Conservation (phyloP, 345 rosid species). For the Hibiscus tridactylites region DNA sequence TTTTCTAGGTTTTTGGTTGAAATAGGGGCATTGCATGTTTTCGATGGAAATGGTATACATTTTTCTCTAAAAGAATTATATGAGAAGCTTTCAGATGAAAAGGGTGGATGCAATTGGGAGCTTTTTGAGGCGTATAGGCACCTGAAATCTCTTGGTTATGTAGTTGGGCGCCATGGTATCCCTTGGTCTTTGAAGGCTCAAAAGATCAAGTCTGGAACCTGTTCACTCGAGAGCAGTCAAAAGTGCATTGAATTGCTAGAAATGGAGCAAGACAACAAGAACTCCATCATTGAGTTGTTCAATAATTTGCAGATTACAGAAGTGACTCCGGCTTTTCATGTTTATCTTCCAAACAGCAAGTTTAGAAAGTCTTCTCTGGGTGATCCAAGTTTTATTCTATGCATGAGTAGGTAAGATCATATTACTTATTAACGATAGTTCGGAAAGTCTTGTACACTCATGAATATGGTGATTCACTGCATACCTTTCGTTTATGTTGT, state of each 20-base stretch:
- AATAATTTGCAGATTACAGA: slow-evolving; percentile 38
- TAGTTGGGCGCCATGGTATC: too few relatives aligned
- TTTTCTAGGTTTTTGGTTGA: too few relatives aligned
- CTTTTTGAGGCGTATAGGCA: too few relatives aligned
- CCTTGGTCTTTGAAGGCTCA: too few relatives aligned
- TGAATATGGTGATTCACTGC: neutral
- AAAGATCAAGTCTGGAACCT: neutral
- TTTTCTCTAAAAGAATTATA: too few relatives aligned
- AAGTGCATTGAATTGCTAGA: slow-evolving; percentile 7
- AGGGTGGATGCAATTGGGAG: too few relatives aligned
- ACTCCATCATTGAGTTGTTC: slow-evolving; percentile 29
- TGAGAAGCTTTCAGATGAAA: too few relatives aligned
- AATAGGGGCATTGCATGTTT: too few relatives aligned
- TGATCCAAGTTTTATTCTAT: slow-evolving; percentile 52
- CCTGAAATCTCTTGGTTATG: too few relatives aligned
- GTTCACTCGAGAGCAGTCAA: slow-evolving; percentile 15
- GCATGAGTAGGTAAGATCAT: slow-evolving; percentile 42
- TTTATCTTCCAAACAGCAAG: slow-evolving; percentile 73
- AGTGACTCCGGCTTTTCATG: slow-evolving; percentile 42
- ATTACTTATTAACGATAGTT: neutral
- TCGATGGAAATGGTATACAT: too few relatives aligned
- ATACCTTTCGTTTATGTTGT: neutral
- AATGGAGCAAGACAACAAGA: slow-evolving; percentile 1
- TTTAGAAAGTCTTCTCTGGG: slow-evolving; percentile 84
- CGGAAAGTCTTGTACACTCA: too few relatives aligned